Percentiles rank a stretch among this genome's conserved stretches.
These are phyloP conservation scores for Carex arenaria DNA, from an alignment of 202 grass and related monocot genomes.

Conservation along the genomic window DNA sequence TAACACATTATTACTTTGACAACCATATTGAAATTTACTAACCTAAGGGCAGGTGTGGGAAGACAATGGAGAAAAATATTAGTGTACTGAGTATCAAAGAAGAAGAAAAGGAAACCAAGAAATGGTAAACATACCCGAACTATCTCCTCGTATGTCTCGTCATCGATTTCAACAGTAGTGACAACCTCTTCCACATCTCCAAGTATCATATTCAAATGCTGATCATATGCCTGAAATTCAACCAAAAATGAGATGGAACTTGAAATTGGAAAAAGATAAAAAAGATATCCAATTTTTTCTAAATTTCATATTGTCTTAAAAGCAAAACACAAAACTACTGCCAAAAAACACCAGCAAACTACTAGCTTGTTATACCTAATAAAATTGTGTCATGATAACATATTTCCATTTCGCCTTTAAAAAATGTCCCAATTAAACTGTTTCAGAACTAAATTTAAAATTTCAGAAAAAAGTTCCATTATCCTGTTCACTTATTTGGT, in stretches of 20 bases:
- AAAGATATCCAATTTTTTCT: neutral
- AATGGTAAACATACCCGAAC: conserved; percentile 53
- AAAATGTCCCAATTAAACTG: neutral
- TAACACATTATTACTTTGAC: neutral
- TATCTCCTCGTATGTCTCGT: conserved; percentile 99
- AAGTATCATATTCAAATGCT: conserved; percentile 98
- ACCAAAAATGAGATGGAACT: conserved; percentile 5
- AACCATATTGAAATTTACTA: neutral
- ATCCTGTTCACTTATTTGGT: neutral
- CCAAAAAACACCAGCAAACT: neutral
- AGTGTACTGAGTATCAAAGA: conserved; percentile 4
- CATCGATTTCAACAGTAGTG: conserved; percentile 90
- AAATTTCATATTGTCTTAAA: neutral
- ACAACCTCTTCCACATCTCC: conserved; percentile 98
- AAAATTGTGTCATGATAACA: neutral
- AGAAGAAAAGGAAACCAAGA: neutral
- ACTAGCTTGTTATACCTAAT: neutral
- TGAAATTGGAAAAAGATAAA: neutral
- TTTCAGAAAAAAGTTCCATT: neutral
- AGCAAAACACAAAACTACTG: neutral
- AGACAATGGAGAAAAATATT: neutral
- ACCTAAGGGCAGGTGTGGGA: neutral
- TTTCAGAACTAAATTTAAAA: neutral
- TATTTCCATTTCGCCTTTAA: neutral
- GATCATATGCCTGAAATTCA: conserved; percentile 78